Base-by-base conservation (phyloP, 306 rosid species). In the Rosa multiflora region DNA sequence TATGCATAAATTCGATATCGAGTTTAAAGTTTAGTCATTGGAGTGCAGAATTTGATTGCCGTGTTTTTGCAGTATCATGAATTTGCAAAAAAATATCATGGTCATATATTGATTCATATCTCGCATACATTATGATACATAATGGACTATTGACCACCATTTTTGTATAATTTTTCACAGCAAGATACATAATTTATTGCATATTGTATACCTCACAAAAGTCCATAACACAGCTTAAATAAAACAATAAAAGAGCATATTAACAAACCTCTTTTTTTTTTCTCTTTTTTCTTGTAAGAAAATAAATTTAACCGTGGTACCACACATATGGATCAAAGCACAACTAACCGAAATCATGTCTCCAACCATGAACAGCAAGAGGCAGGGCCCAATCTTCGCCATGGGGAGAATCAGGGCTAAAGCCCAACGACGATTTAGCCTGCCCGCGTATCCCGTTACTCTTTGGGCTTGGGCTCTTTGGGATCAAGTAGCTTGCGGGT, bases 361-460 rank as follows among this genome's bases (percentile, higher is more conserved):
- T 82, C 99, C 98, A 89, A 37, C 79, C 86, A 11, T 80, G 87
- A 78, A 85, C 83, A 51, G 90, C 87, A 8, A 79, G 67, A 48
- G 90, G 96, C 26, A 83, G 23, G n/a, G 86, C 77, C 98, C 96
- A 93, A 66, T 91, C 93, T 20, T 91, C 97, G 2, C 63, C 62
- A 0, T 79, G 69, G 1, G 82, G 80, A 8, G 84, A 76, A 2
- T 86, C 89, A 1, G 91, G 88, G 81, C 87, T 67, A 8, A 74
- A 86, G 11, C 87, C 86, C 5, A 79, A 26, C 12, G 82, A 75
- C 76, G 86, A 78, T 77, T 88, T 84, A 20, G 86, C 83, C 35
- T 84, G 87, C 61, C 83, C 76, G 0, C 87, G 85, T 2, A 75
- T 2, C 43, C 88, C 93, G 43, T 70, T 87, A 2, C 70, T 32